Evolutionary conservation across 352 stramenopile species (phyloP).

Genomic region (Phytophthora gonapodyides): DNA sequence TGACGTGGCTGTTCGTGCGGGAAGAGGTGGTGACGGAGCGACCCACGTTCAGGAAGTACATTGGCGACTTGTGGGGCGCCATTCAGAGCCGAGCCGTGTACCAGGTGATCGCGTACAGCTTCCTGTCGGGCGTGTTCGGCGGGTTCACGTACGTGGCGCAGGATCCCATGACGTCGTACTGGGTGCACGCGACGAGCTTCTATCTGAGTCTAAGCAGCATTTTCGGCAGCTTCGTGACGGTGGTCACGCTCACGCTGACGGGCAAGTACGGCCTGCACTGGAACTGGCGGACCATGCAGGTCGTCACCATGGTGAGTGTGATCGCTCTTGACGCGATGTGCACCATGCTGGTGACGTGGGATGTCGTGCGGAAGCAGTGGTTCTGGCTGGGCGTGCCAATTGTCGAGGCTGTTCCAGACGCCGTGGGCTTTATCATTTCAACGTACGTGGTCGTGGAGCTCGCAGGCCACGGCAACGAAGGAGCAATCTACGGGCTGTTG

Average conservation of each 20-base stretch:
- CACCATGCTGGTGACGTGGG: constrained; percentile 61
- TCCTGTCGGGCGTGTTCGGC: constrained; percentile 45
- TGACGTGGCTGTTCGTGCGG: constrained; percentile 55
- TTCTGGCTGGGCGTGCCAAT: constrained; percentile 59
- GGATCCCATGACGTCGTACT: constrained; percentile 57
- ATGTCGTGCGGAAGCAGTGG: constrained; percentile 56
- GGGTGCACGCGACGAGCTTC: constrained; percentile 53
- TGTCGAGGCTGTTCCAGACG: constrained; percentile 47
- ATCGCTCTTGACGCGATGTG: constrained; percentile 50
- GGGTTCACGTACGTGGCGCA: constrained; percentile 53
- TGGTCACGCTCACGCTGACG: constrained; percentile 46
- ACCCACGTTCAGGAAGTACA: constrained; percentile 43
- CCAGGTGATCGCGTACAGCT: constrained; percentile 58
- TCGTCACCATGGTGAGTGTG: constrained; percentile 47
- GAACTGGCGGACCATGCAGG: constrained; percentile 57
- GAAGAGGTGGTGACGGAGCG: constrained; percentile 45
- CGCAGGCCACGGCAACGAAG: constrained; percentile 58
- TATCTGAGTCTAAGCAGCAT: constrained; percentile 53
- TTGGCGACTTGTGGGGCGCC: constrained; percentile 42
- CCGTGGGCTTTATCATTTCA: constrained; percentile 58
- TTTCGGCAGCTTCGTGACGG: constrained; percentile 45
- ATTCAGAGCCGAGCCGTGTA: constrained; percentile 59
- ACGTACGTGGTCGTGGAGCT: constrained; percentile 63
- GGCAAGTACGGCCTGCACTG: constrained; percentile 58
- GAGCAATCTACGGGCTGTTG: constrained; percentile 55